Evolutionary conservation across 1,139 yeast genomes (phyloP), one percentile per base, ranked within the genome.

Genomic region (Torulaspora globosa): DNA sequence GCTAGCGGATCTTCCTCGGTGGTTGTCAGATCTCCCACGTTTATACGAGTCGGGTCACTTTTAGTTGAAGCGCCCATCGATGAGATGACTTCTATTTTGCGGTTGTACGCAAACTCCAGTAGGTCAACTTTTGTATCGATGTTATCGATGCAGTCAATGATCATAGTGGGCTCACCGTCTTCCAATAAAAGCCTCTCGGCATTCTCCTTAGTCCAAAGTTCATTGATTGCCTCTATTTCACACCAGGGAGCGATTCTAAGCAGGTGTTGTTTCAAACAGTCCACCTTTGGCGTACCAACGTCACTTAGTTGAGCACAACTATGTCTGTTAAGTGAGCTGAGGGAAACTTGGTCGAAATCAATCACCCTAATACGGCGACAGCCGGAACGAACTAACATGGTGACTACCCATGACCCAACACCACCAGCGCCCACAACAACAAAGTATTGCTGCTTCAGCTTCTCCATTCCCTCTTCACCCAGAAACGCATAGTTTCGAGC

Each of bases 381-480:
- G 9, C 98, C 98, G 7, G 96, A 85, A 58, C 98, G 79, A 1
- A 86, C 86, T 49, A 92, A 74, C 88, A 94, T 88, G 2, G 96
- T 84, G 6, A 89, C 84, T 9, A 84, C 96, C 94, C 96, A 90
- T 0, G 97, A 89, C 2, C 98, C 98, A 29, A 92, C 98, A 39
- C 98, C 98, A 43, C 98, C 98, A 8, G 92, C 95, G 24, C 98
- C 98, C n/a, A 92, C 96, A 14, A 92, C 85, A 2, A 88, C 84
- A 2, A 92, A 78, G 50, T 79, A 75, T 57, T 88, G 83, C n/a
- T 72, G 67, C 47, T 96, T 79, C 16, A 92, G 78, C 51, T 79
- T 79, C n/a, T 69, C 66, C 79, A 88, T 80, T 1, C 97, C 97
- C 15, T 82, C 84, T 41, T 83, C 85, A 2, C 96, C 89, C 29